A percentile compares a stretch with the other conserved stretches of the same genome.
Evolutionary conservation across 1,284 basidiomycete species (phyloP).

Genomic region (Volvariella volvacea): DNA sequence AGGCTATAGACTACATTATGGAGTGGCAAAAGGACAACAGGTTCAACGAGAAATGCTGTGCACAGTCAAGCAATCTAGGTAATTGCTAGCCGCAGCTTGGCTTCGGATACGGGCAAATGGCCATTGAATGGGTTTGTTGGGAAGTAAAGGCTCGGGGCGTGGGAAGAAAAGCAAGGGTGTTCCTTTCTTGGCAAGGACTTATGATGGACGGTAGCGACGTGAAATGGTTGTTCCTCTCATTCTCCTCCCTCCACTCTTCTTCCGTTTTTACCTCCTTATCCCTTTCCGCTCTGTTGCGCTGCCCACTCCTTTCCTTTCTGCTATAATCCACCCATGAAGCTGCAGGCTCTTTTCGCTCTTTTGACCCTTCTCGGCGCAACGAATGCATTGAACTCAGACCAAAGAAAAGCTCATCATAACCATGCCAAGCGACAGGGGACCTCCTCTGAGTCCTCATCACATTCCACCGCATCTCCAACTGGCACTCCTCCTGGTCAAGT

Average conservation of each 20-base stretch:
- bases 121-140: no score
- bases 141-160: no score
- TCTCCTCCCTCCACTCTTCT: constrained; percentile 3
- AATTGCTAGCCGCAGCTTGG: no score
- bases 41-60: no score
- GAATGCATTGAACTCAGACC: constrained; percentile 23
- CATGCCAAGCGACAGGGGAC: constrained; percentile 4
- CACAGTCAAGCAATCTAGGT: no score
- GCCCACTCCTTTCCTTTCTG: constrained; percentile 10
- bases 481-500: constrained; percentile 18
- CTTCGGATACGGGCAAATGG: no score
- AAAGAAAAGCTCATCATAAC: constrained; percentile 8
- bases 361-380: constrained; percentile 29
- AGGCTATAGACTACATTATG: no score
- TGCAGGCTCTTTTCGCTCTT: constrained; percentile 35
- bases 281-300: constrained; percentile 5
- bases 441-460: constrained; percentile 13
- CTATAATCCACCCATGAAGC: constrained; percentile 31
- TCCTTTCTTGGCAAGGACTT: no score
- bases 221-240: constrained; percentile 3
- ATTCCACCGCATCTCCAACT: constrained; percentile 14
- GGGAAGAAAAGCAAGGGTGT: no score
- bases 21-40: no score
- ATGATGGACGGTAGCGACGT: no score
- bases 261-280: constrained; percentile 2